Evolutionary conservation across 805 yeast species (phyloP), one percentile per base, ranked within the genome.

Genomic region (Cyberlindnera americana): DNA sequence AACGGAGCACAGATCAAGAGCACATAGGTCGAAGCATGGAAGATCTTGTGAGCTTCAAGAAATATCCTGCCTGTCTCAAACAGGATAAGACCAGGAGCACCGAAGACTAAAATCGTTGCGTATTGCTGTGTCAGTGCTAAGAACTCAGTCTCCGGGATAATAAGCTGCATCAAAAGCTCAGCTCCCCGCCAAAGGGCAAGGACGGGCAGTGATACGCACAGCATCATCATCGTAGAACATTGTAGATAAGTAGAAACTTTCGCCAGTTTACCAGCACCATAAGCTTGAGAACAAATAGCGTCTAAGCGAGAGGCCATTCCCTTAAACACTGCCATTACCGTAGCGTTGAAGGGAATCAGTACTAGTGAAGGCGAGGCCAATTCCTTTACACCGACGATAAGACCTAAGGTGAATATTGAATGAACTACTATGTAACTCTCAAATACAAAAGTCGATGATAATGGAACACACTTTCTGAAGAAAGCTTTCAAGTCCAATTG

Each of bases 1-100:
- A 82, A 42, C 2, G 96, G 96, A 0, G 88, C 78, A 36, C 85
- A 77, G 13, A 85, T 48, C 19, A 73, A 55, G 16, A 84, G 62
- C 4, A 78, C 78, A 47, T 76, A 75, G 4, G 91, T 83, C 3
- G 86, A 76, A 7, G 93, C 93, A 52, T 81, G 78, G 66, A 81
- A 86, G 29, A 83, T 76, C 38, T 81, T 81, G 57, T 86, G 95
- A 0, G 90, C 79, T 60, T 85, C 95, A 38, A 85, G 63, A 52
- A 72, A 84, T 37, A 91, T 66, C 60, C 86, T 85, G 3, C 88
- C 87, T 1, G 87, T 72, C 59, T 86, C 95, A 55, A 86, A 86
- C 4, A 81, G 37, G 31, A 81, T 65, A 41, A 78, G 69, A 0
- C 87, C 95, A 0, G 95, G 95, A 4, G 81, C 68, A 11, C 91